Percentiles rank a stretch among this genome's conserved stretches.
Conservation (phyloP, 225 moss, liverwort and hornwort genomes). For the Marchantia paleacea region DNA sequence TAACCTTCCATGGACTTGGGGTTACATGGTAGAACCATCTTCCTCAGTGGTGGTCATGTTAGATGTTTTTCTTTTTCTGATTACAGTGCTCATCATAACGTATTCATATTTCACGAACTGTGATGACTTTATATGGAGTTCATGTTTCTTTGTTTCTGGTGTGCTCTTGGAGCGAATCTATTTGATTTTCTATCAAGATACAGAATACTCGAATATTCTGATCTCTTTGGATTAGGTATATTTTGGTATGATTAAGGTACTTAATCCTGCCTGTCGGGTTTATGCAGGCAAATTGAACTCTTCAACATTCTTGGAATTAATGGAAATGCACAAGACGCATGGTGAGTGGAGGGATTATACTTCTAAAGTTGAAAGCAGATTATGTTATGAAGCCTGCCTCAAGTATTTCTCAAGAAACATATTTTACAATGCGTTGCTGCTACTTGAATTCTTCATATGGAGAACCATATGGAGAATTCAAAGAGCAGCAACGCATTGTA, state of each 20-base stretch:
- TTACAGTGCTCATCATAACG: too few relatives aligned
- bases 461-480: not conserved
- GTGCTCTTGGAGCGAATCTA: too few relatives aligned
- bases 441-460: not conserved
- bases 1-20: not conserved
- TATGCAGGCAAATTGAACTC: constrained; percentile 41
- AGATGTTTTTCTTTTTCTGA: not conserved
- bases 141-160: too few relatives aligned
- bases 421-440: not conserved
- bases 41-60: not conserved
- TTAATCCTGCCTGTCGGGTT: not conserved
- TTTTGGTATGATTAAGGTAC: not conserved
- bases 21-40: not conserved
- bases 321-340: constrained; percentile 64
- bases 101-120: too few relatives aligned
- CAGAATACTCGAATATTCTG: not conserved
- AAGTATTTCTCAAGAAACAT: not conserved
- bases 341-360: constrained; percentile 29
- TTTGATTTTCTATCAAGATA: not conserved
- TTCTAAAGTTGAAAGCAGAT: not conserved
- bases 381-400: not conserved
- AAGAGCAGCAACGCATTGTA: not conserved
- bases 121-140: too few relatives aligned
- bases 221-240: not conserved
- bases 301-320: constrained; percentile 34